A percentile compares a stretch with the other conserved stretches of the same genome.
Conservation (phyloP, 345 rosid genomes). For the Pugionium dolabratum region DNA sequence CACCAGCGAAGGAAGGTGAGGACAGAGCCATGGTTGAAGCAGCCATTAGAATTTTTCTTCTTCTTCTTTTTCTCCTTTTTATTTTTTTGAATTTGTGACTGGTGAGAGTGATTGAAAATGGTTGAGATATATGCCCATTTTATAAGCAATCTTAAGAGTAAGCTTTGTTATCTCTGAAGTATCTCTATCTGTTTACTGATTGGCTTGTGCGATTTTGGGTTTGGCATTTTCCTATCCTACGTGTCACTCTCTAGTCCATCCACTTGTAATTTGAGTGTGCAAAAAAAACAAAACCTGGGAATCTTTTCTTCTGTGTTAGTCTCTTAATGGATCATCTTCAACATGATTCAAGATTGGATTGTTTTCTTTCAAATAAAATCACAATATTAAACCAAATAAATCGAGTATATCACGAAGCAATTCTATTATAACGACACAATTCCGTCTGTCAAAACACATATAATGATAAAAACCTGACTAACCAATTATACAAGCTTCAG, state of each 20-base stretch:
- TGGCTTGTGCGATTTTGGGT: conserved; percentile 33
- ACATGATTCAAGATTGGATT: no score
- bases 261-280: conserved; percentile 2
- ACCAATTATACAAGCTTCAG: no score
- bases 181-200: conserved; percentile 37
- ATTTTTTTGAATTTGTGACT: conserved; percentile 22
- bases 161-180: conserved; percentile 40
- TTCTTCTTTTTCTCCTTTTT: neutral
- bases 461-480: no score
- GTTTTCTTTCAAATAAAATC: no score
- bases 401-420: no score
- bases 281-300: neutral
- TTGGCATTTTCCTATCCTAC: conserved; percentile 24
- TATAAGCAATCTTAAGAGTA: conserved; percentile 25
- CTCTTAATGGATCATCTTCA: no score
- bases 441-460: no score
- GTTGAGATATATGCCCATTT: conserved; percentile 14
- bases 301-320: no score
- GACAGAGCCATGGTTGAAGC: conserved; percentile 45
- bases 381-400: no score
- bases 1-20: conserved; percentile 43
- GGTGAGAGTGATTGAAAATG: conserved; percentile 43
- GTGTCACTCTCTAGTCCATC: conserved; percentile 33
- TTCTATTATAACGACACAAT: no score
- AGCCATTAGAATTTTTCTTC: conserved; percentile 28